Base-by-base conservation (phyloP, 495 filamentous ascomycete species). In the Geopyxis carbonaria region DNA sequence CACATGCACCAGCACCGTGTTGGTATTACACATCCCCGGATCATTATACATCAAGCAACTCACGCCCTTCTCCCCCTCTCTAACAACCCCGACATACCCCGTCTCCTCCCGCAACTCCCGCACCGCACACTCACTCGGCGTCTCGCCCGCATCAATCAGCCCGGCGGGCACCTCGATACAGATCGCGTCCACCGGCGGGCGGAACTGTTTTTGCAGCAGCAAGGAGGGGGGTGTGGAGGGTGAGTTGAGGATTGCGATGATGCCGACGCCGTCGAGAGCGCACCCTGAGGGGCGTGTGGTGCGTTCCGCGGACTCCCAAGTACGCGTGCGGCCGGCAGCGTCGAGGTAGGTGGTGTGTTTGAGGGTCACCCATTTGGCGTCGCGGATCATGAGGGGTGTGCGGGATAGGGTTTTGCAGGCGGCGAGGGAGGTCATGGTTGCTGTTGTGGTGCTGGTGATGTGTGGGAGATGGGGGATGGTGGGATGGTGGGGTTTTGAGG, bases 61-160 rank as follows among this genome's bases (percentile, higher is more conserved):
- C 13, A 13, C 13, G 7, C 25, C 25, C 6, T 69, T 70, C 4
- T 38, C 45, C 19, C 31, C 32, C 15, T 43, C 51, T 1, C 69
- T 73, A 23, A 72, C 65, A 15, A 29, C 25, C 13, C 78, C 85
- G 22, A 82, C 69, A 56, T 89, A 94, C 4, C 89, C 89, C 0
- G 89, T 93, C 60, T 97, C 89, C 59, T 97, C 89, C 47, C 73
- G 83, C 43, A 97, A 64, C 53, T 94, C 86, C n/a, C 86, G 65
- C 10, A 92, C 66, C 5, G 86, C 86, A 38, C 78, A 78, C 43
- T 79, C 58, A 49, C 85, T 78, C 0, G 77, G 70, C 0, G 72
- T 79, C 57, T 93, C 86, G 21, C 70, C 73, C 5, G 73, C 76
- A 59, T 94, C 86, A 10, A 93, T 71, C 6, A 94, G 60, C 0